These are phyloP conservation scores for Spathaspora hagerdaliae DNA, from an alignment of 805 yeast species.

Conservation along the genomic window DNA sequence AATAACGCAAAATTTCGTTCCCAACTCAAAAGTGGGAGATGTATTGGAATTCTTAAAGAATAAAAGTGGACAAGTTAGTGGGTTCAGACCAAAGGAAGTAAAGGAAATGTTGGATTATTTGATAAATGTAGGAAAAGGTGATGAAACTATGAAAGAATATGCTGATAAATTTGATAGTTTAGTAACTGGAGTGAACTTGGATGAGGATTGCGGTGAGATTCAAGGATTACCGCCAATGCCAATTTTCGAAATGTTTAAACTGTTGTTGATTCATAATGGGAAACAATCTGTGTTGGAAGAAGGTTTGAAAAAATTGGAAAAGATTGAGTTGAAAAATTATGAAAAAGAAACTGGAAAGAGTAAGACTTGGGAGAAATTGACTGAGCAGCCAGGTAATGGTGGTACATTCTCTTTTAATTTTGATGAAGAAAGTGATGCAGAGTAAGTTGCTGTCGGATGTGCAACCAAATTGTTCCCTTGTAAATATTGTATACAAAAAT, in stretches of 20 bases:
- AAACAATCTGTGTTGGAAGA: slow-evolving; percentile 26
- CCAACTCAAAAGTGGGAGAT: slow-evolving; percentile 53
- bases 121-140: slow-evolving; percentile 5
- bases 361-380: slow-evolving; percentile 50
- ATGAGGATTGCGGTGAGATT: slow-evolving; percentile 65
- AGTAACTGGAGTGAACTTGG: slow-evolving; percentile 11
- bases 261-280: slow-evolving; percentile 41
- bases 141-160: slow-evolving; percentile 18
- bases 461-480: no score
- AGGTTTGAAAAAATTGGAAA: slow-evolving; percentile 28
- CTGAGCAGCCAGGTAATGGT: slow-evolving; percentile 2
- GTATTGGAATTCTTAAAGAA: slow-evolving; percentile 66
- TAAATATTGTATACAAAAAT: no score
- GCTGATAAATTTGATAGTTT: slow-evolving; percentile 21
- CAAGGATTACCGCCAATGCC: slow-evolving; percentile 45
- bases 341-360: slow-evolving; percentile 33
- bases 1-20: slow-evolving; percentile 85
- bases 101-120: slow-evolving; percentile 26
- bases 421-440: slow-evolving; percentile 23
- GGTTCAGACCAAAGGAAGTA: slow-evolving; percentile 62
- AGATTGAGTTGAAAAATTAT: slow-evolving; percentile 24
- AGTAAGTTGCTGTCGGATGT: neutral
- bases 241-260: slow-evolving; percentile 57
- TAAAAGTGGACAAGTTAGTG: slow-evolving; percentile 71
- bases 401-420: slow-evolving; percentile 29